Evolutionary conservation across 2,329 filamentous ascomycete species (phyloP), one percentile per base, ranked within the genome.

Genomic region (Exophiala sideris): DNA sequence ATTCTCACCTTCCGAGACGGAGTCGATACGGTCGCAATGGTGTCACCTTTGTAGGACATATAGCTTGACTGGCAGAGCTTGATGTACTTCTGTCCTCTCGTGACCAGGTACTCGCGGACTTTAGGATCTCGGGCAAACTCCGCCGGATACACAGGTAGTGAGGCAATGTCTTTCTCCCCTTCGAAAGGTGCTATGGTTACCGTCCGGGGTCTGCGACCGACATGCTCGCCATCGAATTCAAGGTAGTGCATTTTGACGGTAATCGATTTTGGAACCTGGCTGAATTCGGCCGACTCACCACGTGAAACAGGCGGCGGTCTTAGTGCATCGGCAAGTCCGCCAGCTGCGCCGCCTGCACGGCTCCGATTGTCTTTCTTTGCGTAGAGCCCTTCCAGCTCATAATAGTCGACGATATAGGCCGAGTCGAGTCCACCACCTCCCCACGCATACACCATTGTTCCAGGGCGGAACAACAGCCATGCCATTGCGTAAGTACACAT

Each of bases 401-500:
- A 54, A 8, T 29, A 54, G 34, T 55, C 48, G 14, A 55, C 52
- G 14, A 50, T 40, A 16, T 55, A 35, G 24, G 41, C 48, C 14
- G 36, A 40, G 34, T 41, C 32, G 2, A 50, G 24, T 18, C 40
- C 39, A 6, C 34, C 24, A 12, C 11, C 49, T 29, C 42, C 29
- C 18, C 40, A 42, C 14, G 48, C 46, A 33, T 54, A 54, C 16
- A 53, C 21, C 18, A 41, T 33, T 14, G 29, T 11, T 33, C 54
- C 54, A n/a, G 54, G 54, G 16, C 45, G 36, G 45, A 54, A 54
- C 5, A 57, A 14, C 33, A 57, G 45, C 54, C 54, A 57, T 18
- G 32, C 38, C 38, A 46, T 32, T 18, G 44, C 20, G 14, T 46
- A 46, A n/a, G 44, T 46, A 18, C 44, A 46, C 9, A 12, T 46